These are phyloP conservation scores for Tirmania nivea DNA, from an alignment of 495 filamentous ascomycete species.

Conservation along the genomic window DNA sequence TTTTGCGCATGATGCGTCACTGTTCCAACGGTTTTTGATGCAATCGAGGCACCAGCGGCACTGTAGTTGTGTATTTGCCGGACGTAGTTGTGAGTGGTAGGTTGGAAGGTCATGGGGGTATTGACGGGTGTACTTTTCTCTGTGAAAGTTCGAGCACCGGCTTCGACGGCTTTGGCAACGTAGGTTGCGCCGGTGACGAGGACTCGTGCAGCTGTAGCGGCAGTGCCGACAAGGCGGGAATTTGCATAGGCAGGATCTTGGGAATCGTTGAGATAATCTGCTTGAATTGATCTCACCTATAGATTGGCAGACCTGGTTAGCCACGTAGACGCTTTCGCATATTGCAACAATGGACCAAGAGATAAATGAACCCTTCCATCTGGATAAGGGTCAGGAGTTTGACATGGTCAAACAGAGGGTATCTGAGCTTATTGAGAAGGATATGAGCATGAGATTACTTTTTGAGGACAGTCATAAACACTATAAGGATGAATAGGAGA, in stretches of 20 bases:
- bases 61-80: conserved; percentile 71
- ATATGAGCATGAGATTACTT: no score
- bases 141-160: conserved; percentile 58
- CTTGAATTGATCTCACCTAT: conserved; percentile 47
- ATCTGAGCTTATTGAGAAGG: no score
- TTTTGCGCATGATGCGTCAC: conserved; percentile 69
- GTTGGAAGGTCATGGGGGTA: conserved; percentile 72
- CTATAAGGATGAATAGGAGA: no score
- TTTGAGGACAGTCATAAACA: no score
- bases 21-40: conserved; percentile 66
- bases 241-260: conserved; percentile 75
- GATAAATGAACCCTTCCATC: no score
- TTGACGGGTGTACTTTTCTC: conserved; percentile 50
- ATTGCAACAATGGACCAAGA: no score
- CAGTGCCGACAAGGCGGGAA: conserved; percentile 70
- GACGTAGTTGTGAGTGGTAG: conserved; percentile 61
- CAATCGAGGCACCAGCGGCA: conserved; percentile 49
- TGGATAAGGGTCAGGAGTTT: no score
- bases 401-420: no score
- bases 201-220: conserved; percentile 72
- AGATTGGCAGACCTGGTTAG: conserved; percentile 24
- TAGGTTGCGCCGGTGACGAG: conserved; percentile 71
- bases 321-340: no score
- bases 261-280: conserved; percentile 62
- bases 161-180: conserved; percentile 54